Evolutionary conservation across 495 filamentous ascomycete species (phyloP).

Genomic region (Neurospora sp.): DNA sequence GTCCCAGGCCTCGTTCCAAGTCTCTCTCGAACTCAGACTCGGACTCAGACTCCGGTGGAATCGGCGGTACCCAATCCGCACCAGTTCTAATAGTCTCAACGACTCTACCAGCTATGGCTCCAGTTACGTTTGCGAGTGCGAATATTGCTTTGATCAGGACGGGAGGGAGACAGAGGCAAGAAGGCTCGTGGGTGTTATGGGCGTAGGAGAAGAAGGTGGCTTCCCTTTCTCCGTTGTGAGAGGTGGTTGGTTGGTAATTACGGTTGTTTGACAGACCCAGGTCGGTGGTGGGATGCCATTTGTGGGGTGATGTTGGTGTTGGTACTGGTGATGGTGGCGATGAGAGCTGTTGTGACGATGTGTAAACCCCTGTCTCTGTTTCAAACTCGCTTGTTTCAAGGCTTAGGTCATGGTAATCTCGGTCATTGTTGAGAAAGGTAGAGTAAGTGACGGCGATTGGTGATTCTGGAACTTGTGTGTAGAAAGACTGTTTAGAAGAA

Average conservation of each 20-base stretch:
- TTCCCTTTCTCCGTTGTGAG: not conserved
- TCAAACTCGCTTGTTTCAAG: not conserved
- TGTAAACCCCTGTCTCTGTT: not conserved
- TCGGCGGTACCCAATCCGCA: not conserved
- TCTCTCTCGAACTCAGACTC: not conserved
- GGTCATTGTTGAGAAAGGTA: not conserved
- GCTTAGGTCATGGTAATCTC: accelerated
- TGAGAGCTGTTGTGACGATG: not conserved
- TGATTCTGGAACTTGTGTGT: not conserved
- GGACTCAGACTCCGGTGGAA: not conserved
- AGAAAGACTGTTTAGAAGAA: not conserved
- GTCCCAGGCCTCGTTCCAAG: not conserved
- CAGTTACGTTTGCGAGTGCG: no score
- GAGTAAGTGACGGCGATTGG: not conserved
- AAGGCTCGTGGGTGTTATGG: no score
- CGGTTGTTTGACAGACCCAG: not conserved
- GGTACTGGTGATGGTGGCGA: not conserved
- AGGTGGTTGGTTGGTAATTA: not conserved
- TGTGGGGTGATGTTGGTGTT: not conserved
- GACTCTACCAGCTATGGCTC: not conserved
- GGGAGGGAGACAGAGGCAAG: not conserved
- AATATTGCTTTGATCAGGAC: not conserved
- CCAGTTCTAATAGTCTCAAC: not conserved
- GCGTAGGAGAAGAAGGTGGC: not conserved
- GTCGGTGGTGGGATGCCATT: not conserved